A percentile compares a stretch with the other conserved stretches of the same genome.
Evolutionary conservation across 805 yeast genomes (phyloP).

Genomic region (Lipomyces starkeyi): DNA sequence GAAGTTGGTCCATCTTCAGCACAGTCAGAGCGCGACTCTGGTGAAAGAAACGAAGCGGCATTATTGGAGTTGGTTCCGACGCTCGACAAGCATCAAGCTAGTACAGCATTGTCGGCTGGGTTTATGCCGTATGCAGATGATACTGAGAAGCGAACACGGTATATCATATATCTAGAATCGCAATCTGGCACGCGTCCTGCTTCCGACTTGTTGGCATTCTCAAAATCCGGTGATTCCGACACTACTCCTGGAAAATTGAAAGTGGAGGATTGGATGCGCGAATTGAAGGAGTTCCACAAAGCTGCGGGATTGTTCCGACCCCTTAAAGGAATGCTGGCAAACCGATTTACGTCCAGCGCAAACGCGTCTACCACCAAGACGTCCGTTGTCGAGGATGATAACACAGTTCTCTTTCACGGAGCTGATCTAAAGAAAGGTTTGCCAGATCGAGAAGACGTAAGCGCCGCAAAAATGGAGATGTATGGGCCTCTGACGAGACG

Average conservation of each 20-base stretch:
- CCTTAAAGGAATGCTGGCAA: slow-evolving; percentile 40
- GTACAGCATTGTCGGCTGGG: slow-evolving; percentile 33
- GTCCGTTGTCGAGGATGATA: slow-evolving; percentile 19
- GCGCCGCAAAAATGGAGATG: slow-evolving; percentile 39
- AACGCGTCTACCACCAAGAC: slow-evolving; percentile 1
- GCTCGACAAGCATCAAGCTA: slow-evolving; percentile 25
- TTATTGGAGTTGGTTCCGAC: slow-evolving; percentile 13
- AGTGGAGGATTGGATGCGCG: slow-evolving; percentile 26
- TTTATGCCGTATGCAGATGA: slow-evolving; percentile 39
- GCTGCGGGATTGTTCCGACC: slow-evolving; percentile 42
- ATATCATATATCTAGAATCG: slow-evolving; percentile 36
- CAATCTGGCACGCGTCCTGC: slow-evolving; percentile 31
- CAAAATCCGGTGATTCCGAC: background rate
- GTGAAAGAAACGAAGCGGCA: background rate
- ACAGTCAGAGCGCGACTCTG: background rate
- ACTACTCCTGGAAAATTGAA: background rate
- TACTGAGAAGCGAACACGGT: slow-evolving; percentile 37
- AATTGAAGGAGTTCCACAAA: slow-evolving; percentile 39
- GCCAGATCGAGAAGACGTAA: slow-evolving; percentile 13
- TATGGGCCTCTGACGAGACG: slow-evolving; percentile 41
- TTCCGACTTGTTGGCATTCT: background rate
- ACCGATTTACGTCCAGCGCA: slow-evolving; percentile 37
- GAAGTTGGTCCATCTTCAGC: slow-evolving; percentile 3
- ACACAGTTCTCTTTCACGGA: slow-evolving; percentile 4
- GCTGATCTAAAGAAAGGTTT: background rate